Base-by-base conservation (phyloP, 2,329 filamentous ascomycete species). In the Diaporthe caulivora region DNA sequence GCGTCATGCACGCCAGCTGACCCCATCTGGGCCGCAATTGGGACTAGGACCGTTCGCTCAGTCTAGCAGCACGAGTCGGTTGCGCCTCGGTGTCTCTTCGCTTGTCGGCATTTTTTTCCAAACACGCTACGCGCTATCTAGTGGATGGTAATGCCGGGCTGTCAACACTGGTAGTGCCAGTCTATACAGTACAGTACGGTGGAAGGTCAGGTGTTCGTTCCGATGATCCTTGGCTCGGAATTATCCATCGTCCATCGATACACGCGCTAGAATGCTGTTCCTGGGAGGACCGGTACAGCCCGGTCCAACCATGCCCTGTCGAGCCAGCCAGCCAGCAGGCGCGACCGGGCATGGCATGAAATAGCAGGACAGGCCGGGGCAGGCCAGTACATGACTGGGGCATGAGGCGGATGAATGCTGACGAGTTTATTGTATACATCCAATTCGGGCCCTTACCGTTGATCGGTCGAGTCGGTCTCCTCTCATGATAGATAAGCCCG, bases 1-100 rank as follows among this genome's bases (percentile, higher is more conserved):
- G 72, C 72, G 58, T 74, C 72, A 74, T 74, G n/a, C 49, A 67
- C 17, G 13, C 62, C 47, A 40, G 62, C 62, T 67, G 47, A 67
- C 62, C 62, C 60, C 60, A 65, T 65, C 60, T n/a, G 60, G 60
- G 42, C 42, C 29, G 42, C 29, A 49, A 37, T 65, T 65, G 60
- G 60, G 60, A n/a, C 60, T 51, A 65, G 60, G 26, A 37, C 10
- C 62, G 44, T 44, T 49, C 44, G 62, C 47, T 6, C 40, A 13
- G 6, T 65, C 13, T 24, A 26, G 31, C 44, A 53, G 62, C 62
- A 67, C 47, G 47, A 53, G 62, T 67, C 44, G 62, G 62, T 18
- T 67, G 31, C 62, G 62, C 47, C 62, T 67, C 62, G 62, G 62
- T 47, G 62, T 29, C 47, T 67, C 47, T 67, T 67, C 62, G 62